phyloP scores from a whole-genome alignment of 2,329 filamentous ascomycete species.

The Epichloe festucae region DNA sequence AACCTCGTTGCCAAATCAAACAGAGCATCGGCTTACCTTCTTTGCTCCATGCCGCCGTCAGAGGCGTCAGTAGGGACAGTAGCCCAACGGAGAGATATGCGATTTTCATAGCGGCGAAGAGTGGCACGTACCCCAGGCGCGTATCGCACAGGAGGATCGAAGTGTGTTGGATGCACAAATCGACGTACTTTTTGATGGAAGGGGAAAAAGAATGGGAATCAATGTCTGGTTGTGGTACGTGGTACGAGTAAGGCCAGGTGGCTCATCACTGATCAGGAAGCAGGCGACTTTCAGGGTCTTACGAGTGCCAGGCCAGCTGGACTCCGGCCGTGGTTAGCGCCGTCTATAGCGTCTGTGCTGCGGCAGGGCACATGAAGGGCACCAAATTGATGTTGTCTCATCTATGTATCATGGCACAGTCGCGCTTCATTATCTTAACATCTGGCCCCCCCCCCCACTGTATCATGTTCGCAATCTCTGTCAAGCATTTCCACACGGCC shows the following conservation, averaged over 20 bases:
- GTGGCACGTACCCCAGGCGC: neutral
- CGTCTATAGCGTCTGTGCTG: no score
- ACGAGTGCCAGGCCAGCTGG: no score
- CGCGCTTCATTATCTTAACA: no score
- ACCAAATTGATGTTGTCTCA: no score
- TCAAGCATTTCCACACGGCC: no score
- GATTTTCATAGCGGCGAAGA: conserved; percentile 48
- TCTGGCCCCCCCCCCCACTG: no score
- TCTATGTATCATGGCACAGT: no score
- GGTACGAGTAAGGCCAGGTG: conserved; percentile 8
- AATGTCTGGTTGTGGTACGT: neutral
- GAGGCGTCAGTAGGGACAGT: conserved; percentile 50
- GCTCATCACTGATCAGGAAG: conserved; percentile 5
- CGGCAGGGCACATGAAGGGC: no score
- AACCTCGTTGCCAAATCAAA: neutral
- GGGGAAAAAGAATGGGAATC: neutral
- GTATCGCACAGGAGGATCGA: neutral
- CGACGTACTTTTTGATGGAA: neutral
- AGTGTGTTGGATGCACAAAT: conserved; percentile 3
- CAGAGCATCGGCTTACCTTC: conserved; percentile 45
- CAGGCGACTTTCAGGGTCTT: neutral
- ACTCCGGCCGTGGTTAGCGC: no score
- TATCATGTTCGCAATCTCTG: no score
- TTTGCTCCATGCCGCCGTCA: conserved; percentile 71
- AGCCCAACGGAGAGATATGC: conserved; percentile 55